These are phyloP conservation scores for Cercospora sojina DNA, from an alignment of 2,329 filamentous ascomycete species.

Conservation along the genomic window DNA sequence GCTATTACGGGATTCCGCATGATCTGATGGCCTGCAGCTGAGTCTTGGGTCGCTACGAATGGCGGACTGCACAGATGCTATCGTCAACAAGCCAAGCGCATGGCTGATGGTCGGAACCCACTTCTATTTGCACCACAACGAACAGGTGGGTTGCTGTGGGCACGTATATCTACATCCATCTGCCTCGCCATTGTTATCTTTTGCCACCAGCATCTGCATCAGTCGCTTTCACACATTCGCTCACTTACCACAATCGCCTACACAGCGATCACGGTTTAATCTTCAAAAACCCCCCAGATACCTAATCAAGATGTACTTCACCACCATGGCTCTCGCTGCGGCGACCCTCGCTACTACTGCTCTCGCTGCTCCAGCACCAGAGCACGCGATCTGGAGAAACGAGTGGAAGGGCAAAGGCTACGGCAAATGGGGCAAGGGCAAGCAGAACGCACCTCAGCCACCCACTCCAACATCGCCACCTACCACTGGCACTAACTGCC, in stretches of 20 bases:
- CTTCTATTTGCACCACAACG: slow-evolving; percentile 16
- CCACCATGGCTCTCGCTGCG: slow-evolving; percentile 25
- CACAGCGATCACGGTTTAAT: neutral
- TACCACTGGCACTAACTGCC: slow-evolving; percentile 9
- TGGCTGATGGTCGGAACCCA: slow-evolving; percentile 17
- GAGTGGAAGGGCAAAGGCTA: slow-evolving; percentile 23
- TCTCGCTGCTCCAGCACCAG: slow-evolving; percentile 25
- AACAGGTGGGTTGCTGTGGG: slow-evolving; percentile 3
- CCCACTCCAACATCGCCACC: slow-evolving; percentile 6
- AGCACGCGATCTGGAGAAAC: slow-evolving; percentile 15
- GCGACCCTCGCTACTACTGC: slow-evolving; percentile 23
- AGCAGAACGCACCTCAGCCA: slow-evolving; percentile 15
- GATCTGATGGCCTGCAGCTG: slow-evolving; percentile 13
- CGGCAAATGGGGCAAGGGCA: slow-evolving; percentile 25
- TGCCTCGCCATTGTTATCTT: slow-evolving; percentile 9
- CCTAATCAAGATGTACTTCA: slow-evolving; percentile 26
- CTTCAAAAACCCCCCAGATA: neutral
- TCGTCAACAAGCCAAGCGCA: slow-evolving; percentile 13
- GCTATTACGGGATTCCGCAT: slow-evolving; percentile 15
- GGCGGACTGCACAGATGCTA: slow-evolving; percentile 7
- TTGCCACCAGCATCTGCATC: slow-evolving; percentile 9
- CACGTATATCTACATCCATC: slow-evolving; percentile 8
- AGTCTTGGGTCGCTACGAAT: slow-evolving; percentile 17
- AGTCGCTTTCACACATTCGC: slow-evolving; percentile 11
- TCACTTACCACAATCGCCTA: slow-evolving; percentile 4